Conservation (phyloP, 208 protist genomes). For the Acanthamoeba quina region DNA sequence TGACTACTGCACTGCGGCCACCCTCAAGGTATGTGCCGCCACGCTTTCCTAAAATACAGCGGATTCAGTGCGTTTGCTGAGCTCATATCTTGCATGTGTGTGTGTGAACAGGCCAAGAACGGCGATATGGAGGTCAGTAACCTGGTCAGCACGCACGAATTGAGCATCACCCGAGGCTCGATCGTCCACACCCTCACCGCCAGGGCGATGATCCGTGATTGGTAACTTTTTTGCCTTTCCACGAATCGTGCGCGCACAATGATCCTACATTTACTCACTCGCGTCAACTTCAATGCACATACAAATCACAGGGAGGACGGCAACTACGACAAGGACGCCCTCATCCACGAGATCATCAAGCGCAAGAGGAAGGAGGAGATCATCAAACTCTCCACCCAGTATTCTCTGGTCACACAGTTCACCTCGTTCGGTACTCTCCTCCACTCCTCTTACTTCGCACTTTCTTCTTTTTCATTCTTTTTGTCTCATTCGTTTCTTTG, state of each 20-base stretch:
- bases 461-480: not conserved
- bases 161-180: constrained; percentile 75
- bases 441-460: not conserved
- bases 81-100: too few species aligned
- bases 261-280: too few species aligned
- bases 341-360: constrained; percentile 72
- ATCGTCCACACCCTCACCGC: constrained; percentile 78
- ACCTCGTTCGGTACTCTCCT: constrained; percentile 81
- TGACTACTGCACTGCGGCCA: constrained; percentile 35
- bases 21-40: not conserved
- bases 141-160: constrained; percentile 72
- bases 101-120: not conserved
- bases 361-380: constrained; percentile 75
- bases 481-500: not conserved
- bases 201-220: constrained; percentile 83
- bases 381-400: constrained; percentile 75
- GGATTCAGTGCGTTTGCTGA: too few species aligned
- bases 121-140: constrained; percentile 66
- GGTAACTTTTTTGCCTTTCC: not conserved
- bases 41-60: not conserved
- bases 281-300: too few species aligned
- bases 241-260: too few species aligned
- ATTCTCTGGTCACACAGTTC: constrained; percentile 79
- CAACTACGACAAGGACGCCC: constrained; percentile 62
- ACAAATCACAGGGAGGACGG: constrained; percentile 68